A percentile compares a stretch with the other conserved stretches of the same genome.
These are phyloP conservation scores for Psophocarpus tetragonolobus DNA, from an alignment of 306 rosid genomes.

Conservation along the genomic window DNA sequence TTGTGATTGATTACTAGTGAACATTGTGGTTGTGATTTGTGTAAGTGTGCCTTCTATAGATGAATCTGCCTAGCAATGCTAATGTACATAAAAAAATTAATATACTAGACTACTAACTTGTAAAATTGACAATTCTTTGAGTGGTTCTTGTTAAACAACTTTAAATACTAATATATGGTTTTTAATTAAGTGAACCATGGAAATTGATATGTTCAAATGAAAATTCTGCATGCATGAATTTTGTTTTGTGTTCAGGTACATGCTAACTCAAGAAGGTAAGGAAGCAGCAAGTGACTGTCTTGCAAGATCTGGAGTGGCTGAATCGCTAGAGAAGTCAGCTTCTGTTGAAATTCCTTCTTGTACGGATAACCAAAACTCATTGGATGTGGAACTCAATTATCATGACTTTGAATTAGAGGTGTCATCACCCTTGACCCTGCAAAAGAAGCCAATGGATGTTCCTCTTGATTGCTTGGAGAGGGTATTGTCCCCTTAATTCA, in stretches of 20 bases:
- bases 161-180: neutral
- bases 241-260: constrained; percentile 61
- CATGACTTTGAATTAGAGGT: constrained; percentile 52
- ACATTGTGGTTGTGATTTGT: constrained; percentile 16
- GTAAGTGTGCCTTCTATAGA: constrained; percentile 1
- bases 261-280: constrained; percentile 90
- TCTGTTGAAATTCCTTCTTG: constrained; percentile 43
- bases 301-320: constrained; percentile 73
- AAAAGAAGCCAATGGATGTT: constrained; percentile 52
- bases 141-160: constrained; percentile 13
- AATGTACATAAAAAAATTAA: neutral
- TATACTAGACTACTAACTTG: neutral
- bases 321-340: constrained; percentile 44
- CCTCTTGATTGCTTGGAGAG: constrained; percentile 69
- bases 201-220: constrained; percentile 22
- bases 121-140: neutral
- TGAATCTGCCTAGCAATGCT: constrained; percentile 12
- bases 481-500: constrained; percentile 48
- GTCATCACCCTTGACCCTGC: constrained; percentile 39
- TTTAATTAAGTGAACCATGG: neutral
- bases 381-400: constrained; percentile 38
- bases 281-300: constrained; percentile 85
- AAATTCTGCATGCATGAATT: constrained; percentile 20
- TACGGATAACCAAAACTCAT: constrained; percentile 37
- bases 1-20: constrained; percentile 9